These are phyloP conservation scores for Agroathelia rolfsii DNA, from an alignment of 1,284 basidiomycete genomes.

Conservation along the genomic window DNA sequence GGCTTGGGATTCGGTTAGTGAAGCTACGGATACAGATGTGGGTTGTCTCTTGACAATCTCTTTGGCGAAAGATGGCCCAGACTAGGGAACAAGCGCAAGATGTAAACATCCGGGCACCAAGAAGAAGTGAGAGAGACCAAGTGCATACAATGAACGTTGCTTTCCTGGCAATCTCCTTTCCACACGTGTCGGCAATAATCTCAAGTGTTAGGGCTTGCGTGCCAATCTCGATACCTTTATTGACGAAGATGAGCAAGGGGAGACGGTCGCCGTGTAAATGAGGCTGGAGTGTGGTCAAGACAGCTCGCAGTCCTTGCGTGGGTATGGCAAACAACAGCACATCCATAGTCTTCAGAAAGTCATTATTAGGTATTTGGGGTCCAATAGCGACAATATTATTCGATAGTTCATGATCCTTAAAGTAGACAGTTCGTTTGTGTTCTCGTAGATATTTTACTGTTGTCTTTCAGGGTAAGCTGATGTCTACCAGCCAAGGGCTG, in stretches of 20 bases:
- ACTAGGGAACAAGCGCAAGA: conserved; percentile 32
- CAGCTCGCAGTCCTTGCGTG: conserved; percentile 68
- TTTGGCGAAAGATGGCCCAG: conserved; percentile 79
- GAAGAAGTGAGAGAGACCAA: conserved; percentile 3
- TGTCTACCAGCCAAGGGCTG: too few species aligned
- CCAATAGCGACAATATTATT: conserved; percentile 61
- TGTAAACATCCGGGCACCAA: conserved; percentile 7
- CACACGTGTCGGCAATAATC: conserved; percentile 77
- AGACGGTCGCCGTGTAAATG: conserved; percentile 40
- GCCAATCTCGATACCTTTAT: conserved; percentile 76
- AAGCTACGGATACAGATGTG: conserved; percentile 76
- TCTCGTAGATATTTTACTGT: conserved; percentile 63
- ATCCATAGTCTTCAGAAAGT: conserved; percentile 55
- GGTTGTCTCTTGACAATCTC: conserved; percentile 77
- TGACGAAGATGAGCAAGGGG: conserved; percentile 76
- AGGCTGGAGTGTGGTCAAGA: conserved; percentile 38
- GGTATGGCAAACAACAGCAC: conserved; percentile 78
- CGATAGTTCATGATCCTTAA: conserved; percentile 65
- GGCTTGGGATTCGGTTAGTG: conserved; percentile 64
- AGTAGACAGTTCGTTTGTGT: conserved; percentile 54
- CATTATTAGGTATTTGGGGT: conserved; percentile 56
- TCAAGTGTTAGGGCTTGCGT: conserved; percentile 74
- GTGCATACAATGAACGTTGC: conserved; percentile 69
- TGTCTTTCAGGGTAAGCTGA: too few species aligned
- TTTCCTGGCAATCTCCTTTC: conserved; percentile 57